Percentiles rank a stretch among this genome's conserved stretches.
phyloP scores from a whole-genome alignment of 129 eudicot genomes.

The Escallonia herrerae region DNA sequence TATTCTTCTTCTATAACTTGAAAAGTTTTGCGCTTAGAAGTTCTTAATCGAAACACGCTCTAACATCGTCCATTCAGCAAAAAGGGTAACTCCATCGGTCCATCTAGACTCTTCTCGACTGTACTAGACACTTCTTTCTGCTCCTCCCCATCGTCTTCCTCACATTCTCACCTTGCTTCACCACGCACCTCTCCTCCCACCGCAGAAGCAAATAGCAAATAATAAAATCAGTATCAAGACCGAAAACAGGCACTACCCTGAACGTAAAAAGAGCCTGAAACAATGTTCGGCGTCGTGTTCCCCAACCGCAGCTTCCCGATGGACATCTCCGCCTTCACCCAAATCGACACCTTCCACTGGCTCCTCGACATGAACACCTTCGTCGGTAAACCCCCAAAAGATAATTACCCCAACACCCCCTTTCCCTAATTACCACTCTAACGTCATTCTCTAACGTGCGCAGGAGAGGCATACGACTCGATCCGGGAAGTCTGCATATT shows the following conservation, averaged over 20 bases:
- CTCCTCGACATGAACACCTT: constrained; percentile 92
- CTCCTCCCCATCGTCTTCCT: not conserved
- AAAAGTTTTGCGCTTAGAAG: too few relatives aligned
- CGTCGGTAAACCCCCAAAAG: constrained; percentile 37
- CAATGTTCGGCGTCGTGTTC: constrained; percentile 66
- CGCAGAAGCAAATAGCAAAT: not conserved
- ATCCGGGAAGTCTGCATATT: constrained; percentile 72
- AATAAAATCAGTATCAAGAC: too few relatives aligned
- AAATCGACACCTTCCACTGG: constrained; percentile 93
- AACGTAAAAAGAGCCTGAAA: not conserved
- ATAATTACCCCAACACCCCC: too few relatives aligned
- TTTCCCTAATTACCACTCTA: too few relatives aligned
- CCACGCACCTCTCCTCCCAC: not conserved
- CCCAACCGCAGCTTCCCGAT: constrained; percentile 92
- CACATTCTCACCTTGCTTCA: not conserved
- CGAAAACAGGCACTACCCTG: too few relatives aligned
- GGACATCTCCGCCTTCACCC: constrained; percentile 86
- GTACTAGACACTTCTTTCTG: not conserved
- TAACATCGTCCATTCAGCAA: too few relatives aligned
- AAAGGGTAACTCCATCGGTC: too few relatives aligned
- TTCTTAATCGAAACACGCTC: too few relatives aligned
- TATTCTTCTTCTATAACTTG: too few relatives aligned
- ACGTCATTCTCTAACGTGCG: not conserved
- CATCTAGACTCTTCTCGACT: constrained; percentile 3
- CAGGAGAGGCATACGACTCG: constrained; percentile 79